Evolutionary conservation across 1,139 yeast species (phyloP), one percentile per base, ranked within the genome.

Genomic region (Ogataea hybrid): DNA sequence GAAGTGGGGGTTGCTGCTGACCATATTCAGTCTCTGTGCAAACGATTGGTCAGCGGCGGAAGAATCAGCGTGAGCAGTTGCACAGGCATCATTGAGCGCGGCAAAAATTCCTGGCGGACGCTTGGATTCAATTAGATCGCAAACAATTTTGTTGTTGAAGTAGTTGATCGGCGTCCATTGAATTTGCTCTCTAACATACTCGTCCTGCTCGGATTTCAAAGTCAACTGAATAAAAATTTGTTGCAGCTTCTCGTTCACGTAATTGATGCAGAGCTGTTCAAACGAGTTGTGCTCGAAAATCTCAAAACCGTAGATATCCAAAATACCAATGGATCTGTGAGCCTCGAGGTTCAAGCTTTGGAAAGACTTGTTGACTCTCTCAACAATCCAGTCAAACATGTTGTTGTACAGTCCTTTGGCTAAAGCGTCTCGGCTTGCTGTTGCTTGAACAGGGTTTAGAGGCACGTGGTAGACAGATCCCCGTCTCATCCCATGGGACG

Each of bases 51-150:
- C 99, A 0, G 98, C 97, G 10, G 98, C 98, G 44, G 73, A 77
- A 1, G 97, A 85, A 62, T 94, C 98, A 3, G 99, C 99, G 64
- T 94, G 98, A 0, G 98, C 98, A 15, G 97, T 94, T 37, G 97
- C 97, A 61, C 90, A 84, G 0, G 97, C 92, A 68, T 94, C 99
- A 64, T 92, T 92, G 65, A 94, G 75, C 2, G 96, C 96, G 2
- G 98, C 95, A 68, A 94, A 90, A 39, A 94, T 76, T 48, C 99
- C 99, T 0, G 97, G 97, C 2, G 98, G 98, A 59, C 97, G 79
- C 46, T 81, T 79, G 27, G 89, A 87, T 66, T 94, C 99, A 61
- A 94, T 94, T 62, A 94, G 75, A 58, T 94, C 99, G 71, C 98
- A 94, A 31, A 94, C 99, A 54, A 94, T 84, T 65, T 92, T 84